These are phyloP conservation scores for Pythium coloratum DNA, from an alignment of 352 stramenopile genomes.

Conservation along the genomic window DNA sequence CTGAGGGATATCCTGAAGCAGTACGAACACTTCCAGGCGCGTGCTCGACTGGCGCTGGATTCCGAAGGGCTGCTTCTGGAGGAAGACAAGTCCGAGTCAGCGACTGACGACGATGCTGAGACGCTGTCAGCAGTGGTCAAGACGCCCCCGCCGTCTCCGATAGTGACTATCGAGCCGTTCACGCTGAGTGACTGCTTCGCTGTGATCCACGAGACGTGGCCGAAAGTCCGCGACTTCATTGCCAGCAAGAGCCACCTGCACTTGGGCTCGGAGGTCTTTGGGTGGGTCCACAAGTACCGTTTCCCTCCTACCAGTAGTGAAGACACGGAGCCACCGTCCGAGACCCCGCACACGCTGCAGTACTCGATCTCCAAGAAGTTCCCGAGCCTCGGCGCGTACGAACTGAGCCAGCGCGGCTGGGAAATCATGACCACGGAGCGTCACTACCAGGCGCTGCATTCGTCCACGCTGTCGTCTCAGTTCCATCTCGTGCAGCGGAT, in stretches of 20 bases:
- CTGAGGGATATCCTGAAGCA: constrained; percentile 26
- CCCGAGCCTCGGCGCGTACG: constrained; percentile 29
- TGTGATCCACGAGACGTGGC: constrained; percentile 40
- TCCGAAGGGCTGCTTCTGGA: constrained; percentile 2
- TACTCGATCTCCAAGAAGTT: constrained; percentile 71
- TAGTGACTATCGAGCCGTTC: constrained; percentile 16
- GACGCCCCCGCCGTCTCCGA: neutral
- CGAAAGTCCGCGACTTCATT: constrained; percentile 12
- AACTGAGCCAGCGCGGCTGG: constrained; percentile 57
- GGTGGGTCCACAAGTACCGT: constrained; percentile 60
- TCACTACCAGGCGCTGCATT: constrained; percentile 25
- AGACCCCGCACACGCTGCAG: constrained; percentile 35
- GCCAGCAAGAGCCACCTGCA: neutral
- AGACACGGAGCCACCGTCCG: neutral
- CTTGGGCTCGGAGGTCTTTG: constrained; percentile 40
- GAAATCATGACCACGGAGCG: constrained; percentile 42
- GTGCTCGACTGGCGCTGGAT: constrained; percentile 15
- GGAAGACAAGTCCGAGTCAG: neutral
- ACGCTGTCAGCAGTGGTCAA: constrained; percentile 12
- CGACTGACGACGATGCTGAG: constrained; percentile 26
- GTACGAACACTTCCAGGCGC: constrained; percentile 37
- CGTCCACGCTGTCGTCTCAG: constrained; percentile 28
- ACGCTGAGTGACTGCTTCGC: constrained; percentile 28
- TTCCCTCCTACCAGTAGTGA: constrained; percentile 13
- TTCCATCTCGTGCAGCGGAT: constrained; percentile 55